Conservation (phyloP, 192 early-diverging fungal species). For the Gryganskiella cystojenkinii region DNA sequence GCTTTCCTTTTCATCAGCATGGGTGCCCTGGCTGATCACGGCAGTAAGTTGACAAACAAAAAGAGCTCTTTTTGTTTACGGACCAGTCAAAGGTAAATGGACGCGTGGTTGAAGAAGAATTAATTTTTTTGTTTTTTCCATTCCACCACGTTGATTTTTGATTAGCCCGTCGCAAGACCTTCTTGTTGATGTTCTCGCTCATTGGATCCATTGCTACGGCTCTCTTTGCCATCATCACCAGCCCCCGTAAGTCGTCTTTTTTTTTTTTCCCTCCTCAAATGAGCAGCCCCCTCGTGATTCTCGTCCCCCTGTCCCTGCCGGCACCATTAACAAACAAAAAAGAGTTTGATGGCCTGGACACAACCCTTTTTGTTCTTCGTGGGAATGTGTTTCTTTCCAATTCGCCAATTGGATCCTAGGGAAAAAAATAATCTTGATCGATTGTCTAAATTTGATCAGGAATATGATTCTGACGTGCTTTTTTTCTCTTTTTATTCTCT, state of each 20-base stretch:
- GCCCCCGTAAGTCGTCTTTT: not conserved
- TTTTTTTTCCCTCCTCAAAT: not conserved
- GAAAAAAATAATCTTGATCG: no score
- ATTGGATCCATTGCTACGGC: slow-evolving; percentile 54
- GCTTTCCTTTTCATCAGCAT: slow-evolving; percentile 58
- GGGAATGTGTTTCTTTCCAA: not conserved
- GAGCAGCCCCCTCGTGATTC: no score
- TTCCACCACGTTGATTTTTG: not conserved
- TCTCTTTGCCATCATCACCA: slow-evolving; percentile 34
- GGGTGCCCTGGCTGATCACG: slow-evolving; percentile 60
- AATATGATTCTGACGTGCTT: not conserved
- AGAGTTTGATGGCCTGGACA: no score
- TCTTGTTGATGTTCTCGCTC: slow-evolving; percentile 52
- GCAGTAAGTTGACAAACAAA: slow-evolving; percentile 49
- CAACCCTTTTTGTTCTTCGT: not conserved
- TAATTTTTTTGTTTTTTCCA: not conserved
- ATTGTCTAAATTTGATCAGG: no score
- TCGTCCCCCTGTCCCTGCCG: no score
- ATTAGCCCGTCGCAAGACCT: slow-evolving; percentile 53
- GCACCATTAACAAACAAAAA: no score
- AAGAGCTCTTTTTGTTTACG: not conserved
- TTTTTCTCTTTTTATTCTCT: not conserved
- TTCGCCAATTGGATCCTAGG: no score
- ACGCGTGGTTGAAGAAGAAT: no score
- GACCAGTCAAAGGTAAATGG: no score